Evolutionary conservation across 2,329 filamentous ascomycete genomes (phyloP).

Genomic region (Pseudocercospora vitis): DNA sequence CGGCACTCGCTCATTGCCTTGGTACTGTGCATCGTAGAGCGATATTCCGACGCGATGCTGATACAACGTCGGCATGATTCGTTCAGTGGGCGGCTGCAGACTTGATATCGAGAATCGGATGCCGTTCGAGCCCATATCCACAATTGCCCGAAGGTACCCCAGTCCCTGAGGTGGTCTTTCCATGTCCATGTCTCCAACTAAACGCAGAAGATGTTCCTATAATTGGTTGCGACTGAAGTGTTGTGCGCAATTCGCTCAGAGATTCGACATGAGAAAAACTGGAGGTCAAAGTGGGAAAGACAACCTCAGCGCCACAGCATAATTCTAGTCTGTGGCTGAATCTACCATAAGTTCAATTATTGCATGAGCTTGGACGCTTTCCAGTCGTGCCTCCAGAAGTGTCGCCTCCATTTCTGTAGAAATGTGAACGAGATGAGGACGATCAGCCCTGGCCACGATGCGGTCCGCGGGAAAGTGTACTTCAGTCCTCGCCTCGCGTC

Average conservation of each 20-base stretch:
- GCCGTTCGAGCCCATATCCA: slow-evolving; percentile 67
- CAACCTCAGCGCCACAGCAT: too few relatives aligned
- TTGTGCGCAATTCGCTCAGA: neutral
- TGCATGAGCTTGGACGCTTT: too few relatives aligned
- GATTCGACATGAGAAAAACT: too few relatives aligned
- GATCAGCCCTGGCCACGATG: too few relatives aligned
- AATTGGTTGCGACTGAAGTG: neutral
- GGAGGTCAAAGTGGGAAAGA: too few relatives aligned
- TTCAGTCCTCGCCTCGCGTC: too few relatives aligned
- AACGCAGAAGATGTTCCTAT: neutral
- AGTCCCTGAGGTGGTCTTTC: slow-evolving; percentile 14
- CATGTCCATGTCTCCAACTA: neutral
- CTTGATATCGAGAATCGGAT: slow-evolving; percentile 90
- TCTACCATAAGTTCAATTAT: too few relatives aligned
- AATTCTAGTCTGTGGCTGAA: too few relatives aligned
- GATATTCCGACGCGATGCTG: slow-evolving; percentile 78
- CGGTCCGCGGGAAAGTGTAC: too few relatives aligned
- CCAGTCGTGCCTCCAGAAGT: too few relatives aligned
- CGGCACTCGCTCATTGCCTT: slow-evolving; percentile 46
- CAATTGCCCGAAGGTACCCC: slow-evolving; percentile 34
- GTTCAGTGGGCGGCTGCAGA: slow-evolving; percentile 67
- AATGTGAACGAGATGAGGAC: too few relatives aligned
- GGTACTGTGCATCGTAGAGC: slow-evolving; percentile 73
- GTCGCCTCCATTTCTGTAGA: too few relatives aligned
- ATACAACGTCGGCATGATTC: slow-evolving; percentile 75